These are phyloP conservation scores for Escallonia rubra DNA, from an alignment of 129 eudicot species.

Conservation along the genomic window DNA sequence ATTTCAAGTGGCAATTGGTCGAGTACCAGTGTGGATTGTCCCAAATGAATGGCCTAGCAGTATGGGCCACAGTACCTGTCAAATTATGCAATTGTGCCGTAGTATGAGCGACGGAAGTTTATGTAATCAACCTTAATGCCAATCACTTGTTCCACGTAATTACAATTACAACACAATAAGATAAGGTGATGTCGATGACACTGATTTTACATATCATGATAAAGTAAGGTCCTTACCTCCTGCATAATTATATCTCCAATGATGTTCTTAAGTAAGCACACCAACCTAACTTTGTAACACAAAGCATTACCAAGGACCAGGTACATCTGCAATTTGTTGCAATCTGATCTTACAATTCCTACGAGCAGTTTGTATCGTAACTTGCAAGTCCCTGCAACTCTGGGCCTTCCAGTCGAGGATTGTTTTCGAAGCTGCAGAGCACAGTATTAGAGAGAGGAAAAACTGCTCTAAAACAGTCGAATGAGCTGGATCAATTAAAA, in stretches of 20 bases:
- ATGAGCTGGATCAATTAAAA: too few relatives aligned
- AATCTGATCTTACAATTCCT: slow-evolving; percentile 8
- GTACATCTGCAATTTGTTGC: slow-evolving; percentile 11
- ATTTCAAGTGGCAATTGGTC: too few relatives aligned
- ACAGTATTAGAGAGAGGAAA: too few relatives aligned
- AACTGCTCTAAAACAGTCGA: too few relatives aligned
- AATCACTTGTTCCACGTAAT: not conserved
- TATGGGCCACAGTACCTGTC: too few relatives aligned
- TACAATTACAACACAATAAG: not conserved
- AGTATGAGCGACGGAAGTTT: too few relatives aligned
- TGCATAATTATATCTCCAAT: not conserved
- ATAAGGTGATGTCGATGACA: too few relatives aligned
- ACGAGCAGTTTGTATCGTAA: slow-evolving; percentile 85
- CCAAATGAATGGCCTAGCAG: too few relatives aligned
- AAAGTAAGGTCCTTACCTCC: not conserved
- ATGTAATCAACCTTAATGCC: not conserved
- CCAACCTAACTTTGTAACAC: not conserved
- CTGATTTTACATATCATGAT: too few relatives aligned
- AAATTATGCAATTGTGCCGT: too few relatives aligned
- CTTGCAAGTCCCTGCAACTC: slow-evolving; percentile 87
- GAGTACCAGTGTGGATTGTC: too few relatives aligned
- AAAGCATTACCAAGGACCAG: slow-evolving; percentile 4
- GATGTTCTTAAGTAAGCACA: slow-evolving; percentile 4
- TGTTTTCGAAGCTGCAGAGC: slow-evolving; percentile 79
- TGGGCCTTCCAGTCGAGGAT: slow-evolving; percentile 96